Evolutionary conservation across 768 basidiomycete genomes (phyloP).

Genomic region (Tylopilus rubrobrunneus): DNA sequence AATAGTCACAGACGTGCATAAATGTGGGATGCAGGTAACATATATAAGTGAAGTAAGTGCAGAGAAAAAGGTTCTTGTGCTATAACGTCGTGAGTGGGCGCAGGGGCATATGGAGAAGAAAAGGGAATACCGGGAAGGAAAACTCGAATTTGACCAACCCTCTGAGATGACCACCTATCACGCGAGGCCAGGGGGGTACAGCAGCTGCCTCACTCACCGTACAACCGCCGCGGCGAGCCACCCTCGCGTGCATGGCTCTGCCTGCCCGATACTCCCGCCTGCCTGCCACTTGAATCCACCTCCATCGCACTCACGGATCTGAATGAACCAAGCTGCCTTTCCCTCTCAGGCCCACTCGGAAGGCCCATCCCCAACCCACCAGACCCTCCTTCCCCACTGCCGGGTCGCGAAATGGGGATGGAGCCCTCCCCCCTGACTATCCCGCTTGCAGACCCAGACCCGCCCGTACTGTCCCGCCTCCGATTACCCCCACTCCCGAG

Average conservation of each 20-base stretch:
- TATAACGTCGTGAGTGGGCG: conserved; percentile 6
- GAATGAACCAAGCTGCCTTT: conserved; percentile 28
- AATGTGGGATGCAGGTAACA: conserved; percentile 6
- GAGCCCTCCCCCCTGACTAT: conserved; percentile 7
- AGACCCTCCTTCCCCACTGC: conserved; percentile 5
- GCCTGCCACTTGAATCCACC: conserved; percentile 22
- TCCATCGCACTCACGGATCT: conserved; percentile 28
- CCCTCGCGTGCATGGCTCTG: conserved; percentile 29
- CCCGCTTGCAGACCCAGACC: conserved; percentile 11
- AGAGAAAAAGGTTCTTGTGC: conserved; percentile 8
- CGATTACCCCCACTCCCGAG: conserved; percentile 40
- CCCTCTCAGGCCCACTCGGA: conserved; percentile 19
- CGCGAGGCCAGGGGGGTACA: background rate
- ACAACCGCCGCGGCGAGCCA: conserved; percentile 14
- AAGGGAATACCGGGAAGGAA: background rate
- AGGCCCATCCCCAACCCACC: conserved; percentile 8
- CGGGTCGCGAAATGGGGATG: conserved; percentile 3
- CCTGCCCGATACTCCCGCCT: conserved; percentile 36
- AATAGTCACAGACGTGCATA: background rate
- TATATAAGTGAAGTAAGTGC: background rate
- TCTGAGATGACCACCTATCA: background rate
- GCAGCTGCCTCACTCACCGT: conserved; percentile 4
- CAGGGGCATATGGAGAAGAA: background rate
- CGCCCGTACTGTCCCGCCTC: conserved; percentile 18
- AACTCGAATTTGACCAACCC: background rate